Percentiles rank a stretch among this genome's conserved stretches.
phyloP scores from a whole-genome alignment of 768 basidiomycete genomes.

The Xerocomellus chrysenteron region DNA sequence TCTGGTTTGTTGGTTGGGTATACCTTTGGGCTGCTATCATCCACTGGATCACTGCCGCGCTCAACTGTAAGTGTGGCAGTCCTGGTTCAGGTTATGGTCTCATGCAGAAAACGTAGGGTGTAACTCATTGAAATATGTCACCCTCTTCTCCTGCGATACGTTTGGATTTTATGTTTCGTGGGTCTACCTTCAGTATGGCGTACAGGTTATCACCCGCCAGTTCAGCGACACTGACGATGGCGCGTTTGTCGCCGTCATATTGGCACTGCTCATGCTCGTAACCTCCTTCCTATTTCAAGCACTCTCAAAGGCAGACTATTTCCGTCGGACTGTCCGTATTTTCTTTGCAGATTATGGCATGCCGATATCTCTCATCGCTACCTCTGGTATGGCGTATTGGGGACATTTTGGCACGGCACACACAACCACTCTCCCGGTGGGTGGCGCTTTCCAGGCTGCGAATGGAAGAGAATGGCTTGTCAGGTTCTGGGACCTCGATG shows the following conservation, averaged over 20 bases:
- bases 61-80: slow-evolving; percentile 59
- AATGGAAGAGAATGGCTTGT: slow-evolving; percentile 81
- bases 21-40: slow-evolving; percentile 88
- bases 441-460: slow-evolving; percentile 67
- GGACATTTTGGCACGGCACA: slow-evolving; percentile 64
- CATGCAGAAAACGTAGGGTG: slow-evolving; percentile 49
- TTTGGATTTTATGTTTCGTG: slow-evolving; percentile 93
- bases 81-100: not conserved
- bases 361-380: slow-evolving; percentile 79
- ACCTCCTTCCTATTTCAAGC: slow-evolving; percentile 72
- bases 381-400: slow-evolving; percentile 84
- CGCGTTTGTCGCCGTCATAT: slow-evolving; percentile 62
- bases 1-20: slow-evolving; percentile 90
- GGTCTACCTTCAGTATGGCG: slow-evolving; percentile 87
- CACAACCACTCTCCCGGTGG: slow-evolving; percentile 66
- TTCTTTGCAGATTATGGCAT: slow-evolving; percentile 89
- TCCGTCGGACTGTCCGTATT: slow-evolving; percentile 71
- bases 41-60: slow-evolving; percentile 76
- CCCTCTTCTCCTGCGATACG: slow-evolving; percentile 87
- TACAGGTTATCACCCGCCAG: slow-evolving; percentile 79
- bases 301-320: slow-evolving; percentile 59
- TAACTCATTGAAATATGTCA: slow-evolving; percentile 83
- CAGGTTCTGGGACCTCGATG: slow-evolving; percentile 83
- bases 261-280: slow-evolving; percentile 76
- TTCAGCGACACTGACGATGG: slow-evolving; percentile 47